Conservation (phyloP, 2,329 filamentous ascomycete genomes). For the Daldinia sp. region DNA sequence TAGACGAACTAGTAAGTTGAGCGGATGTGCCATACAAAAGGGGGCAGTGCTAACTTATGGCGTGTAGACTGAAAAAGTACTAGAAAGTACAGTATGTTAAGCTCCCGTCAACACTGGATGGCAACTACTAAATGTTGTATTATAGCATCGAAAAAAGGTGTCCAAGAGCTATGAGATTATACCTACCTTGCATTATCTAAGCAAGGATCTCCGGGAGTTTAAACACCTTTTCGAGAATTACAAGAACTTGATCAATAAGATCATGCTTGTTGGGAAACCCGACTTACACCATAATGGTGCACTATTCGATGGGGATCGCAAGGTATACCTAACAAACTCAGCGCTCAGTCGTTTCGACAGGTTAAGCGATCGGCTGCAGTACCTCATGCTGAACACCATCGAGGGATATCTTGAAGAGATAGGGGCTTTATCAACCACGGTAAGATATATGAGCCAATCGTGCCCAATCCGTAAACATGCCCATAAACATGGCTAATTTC, state of each 20-base stretch:
- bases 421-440: slow-evolving; percentile 72
- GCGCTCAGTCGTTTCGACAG: slow-evolving; percentile 67
- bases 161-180: slow-evolving; percentile 62
- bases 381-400: slow-evolving; percentile 69
- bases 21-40: not conserved
- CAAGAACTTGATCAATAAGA: slow-evolving; percentile 65
- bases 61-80: slow-evolving; percentile 47
- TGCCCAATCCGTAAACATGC: not conserved
- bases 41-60: slow-evolving; percentile 26
- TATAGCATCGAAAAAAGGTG: slow-evolving; percentile 46
- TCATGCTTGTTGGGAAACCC: slow-evolving; percentile 54
- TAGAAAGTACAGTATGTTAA: slow-evolving; percentile 48
- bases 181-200: slow-evolving; percentile 64
- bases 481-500: not conserved
- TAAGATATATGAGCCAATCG: slow-evolving; percentile 47
- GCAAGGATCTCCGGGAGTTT: slow-evolving; percentile 66
- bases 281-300: slow-evolving; percentile 25
- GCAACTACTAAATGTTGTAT: slow-evolving; percentile 25
- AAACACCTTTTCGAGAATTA: slow-evolving; percentile 69
- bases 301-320: slow-evolving; percentile 35
- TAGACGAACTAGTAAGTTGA: slow-evolving; percentile 58
- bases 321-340: slow-evolving; percentile 48
- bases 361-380: slow-evolving; percentile 64
- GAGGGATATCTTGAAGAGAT: slow-evolving; percentile 73
- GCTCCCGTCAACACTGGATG: not conserved